Evolutionary conservation across 257 asterid genomes (phyloP).

Genomic region (Nyctanthes arbortristis): DNA sequence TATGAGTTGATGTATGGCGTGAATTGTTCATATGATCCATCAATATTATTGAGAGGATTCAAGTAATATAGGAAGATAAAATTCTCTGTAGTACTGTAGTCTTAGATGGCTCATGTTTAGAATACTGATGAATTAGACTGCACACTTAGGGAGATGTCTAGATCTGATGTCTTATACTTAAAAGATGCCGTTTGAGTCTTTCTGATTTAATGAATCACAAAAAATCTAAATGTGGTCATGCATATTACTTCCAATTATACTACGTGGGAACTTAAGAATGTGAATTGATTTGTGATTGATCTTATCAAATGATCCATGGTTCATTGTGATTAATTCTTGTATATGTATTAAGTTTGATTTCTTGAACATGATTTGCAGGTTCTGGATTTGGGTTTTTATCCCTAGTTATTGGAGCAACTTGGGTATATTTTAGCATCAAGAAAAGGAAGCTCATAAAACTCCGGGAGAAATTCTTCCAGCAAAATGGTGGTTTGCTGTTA

Average conservation of each 20-base stretch:
- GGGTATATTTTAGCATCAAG: constrained; percentile 56
- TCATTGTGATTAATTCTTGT: not conserved
- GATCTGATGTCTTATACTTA: not conserved
- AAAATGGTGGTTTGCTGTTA: constrained; percentile 67
- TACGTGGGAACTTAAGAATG: not conserved
- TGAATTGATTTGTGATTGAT: not conserved
- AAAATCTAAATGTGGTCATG: not conserved
- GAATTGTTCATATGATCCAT: not conserved
- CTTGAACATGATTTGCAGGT: constrained; percentile 40
- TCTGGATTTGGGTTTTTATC: constrained; percentile 64
- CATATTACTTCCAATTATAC: not conserved
- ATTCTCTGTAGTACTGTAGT: no score
- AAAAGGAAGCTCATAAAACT: constrained; percentile 44
- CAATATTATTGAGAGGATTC: not conserved
- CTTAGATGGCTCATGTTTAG: no score
- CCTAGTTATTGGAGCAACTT: constrained; percentile 42
- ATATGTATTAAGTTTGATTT: not conserved
- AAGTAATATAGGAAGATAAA: no score
- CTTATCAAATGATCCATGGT: not conserved
- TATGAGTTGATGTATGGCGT: not conserved
- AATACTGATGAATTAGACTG: not conserved
- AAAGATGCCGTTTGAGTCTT: not conserved
- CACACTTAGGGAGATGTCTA: not conserved
- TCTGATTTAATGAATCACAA: not conserved
- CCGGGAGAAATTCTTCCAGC: constrained; percentile 67